Evolutionary conservation across 495 filamentous ascomycete genomes (phyloP).

Genomic region (Rostrohypoxylon terebratum): DNA sequence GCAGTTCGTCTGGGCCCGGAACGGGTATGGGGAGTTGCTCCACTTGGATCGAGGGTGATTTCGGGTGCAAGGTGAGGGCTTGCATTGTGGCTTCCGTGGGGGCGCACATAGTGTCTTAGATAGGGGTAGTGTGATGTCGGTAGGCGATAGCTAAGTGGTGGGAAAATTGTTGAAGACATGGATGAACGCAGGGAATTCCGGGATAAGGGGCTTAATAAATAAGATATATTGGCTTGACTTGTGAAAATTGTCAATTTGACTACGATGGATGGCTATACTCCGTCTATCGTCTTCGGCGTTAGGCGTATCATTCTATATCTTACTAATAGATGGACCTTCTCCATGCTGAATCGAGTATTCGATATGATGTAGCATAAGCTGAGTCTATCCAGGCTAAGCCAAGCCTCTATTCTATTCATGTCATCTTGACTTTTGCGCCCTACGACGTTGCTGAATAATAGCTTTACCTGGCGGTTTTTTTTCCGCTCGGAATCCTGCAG

Average conservation of each 20-base stretch:
- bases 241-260: neutral
- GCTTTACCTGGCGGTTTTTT: neutral
- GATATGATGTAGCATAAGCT: neutral
- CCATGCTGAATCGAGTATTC: neutral
- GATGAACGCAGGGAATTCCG: neutral
- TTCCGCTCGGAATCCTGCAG: neutral
- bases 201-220: neutral
- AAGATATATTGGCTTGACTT: neutral
- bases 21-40: conserved; percentile 42
- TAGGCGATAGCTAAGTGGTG: neutral
- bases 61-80: conserved; percentile 5
- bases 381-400: neutral
- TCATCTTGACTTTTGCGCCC: neutral
- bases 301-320: neutral
- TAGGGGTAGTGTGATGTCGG: neutral
- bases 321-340: neutral
- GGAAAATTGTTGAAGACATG: neutral
- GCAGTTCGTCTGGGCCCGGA: conserved; percentile 47
- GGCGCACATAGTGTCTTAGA: neutral
- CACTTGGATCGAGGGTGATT: conserved; percentile 36
- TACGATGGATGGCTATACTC: no score
- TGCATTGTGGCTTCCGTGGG: conserved; percentile 3
- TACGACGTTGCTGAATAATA: conserved; percentile 15
- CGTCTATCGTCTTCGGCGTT: conserved; percentile 1
- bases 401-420: neutral